Evolutionary conservation across 345 rosid genomes (phyloP), one percentile per base, ranked within the genome.

Genomic region (Microcos paniculata): DNA sequence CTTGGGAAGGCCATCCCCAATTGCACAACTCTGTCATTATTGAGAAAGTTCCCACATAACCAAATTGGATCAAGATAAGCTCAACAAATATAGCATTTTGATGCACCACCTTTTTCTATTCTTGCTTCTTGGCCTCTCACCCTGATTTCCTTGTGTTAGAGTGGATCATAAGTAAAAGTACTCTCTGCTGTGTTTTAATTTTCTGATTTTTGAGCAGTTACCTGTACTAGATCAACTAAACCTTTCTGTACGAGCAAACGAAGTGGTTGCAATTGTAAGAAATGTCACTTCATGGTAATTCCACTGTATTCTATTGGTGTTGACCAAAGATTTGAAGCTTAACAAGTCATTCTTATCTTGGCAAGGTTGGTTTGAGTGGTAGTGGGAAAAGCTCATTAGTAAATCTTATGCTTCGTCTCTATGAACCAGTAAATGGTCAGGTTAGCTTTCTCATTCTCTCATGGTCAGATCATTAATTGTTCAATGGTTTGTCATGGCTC

Each of bases 371-470:
- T 51, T 67, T 78, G 56, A 84, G 89, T 76, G 87, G 89, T 65
- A 82, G 89, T 35, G 89, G 89, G 46, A 86, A 86, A 75, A 86
- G 77, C 85, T 78, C 89, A 11, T 70, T 86, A 52, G 78, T 86
- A 42, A 76, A 69, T 80, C 87, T 86, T 30, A 70, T 86, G 70
- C 85, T 86, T 45, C 84, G 81, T 42, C 80, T 86, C 33, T 86
- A 86, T 64, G 80, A 86, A 38, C 89, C 87, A 56, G 71, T 30
- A 63, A 61, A 46, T 21, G 89, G 89, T 74, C 89, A 82, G 84
- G 86, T 83, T 77, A 70, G 81, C 67, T 68, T 30, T 62, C 28
- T 8, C 71, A 3, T 48, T 28, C 57, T 18, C 16, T 31, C 18
- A 68, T 48, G 57, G 26, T 42, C 24, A 16, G 26, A 18, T 28